Base-by-base conservation (phyloP, 1,284 basidiomycete species). In the Pterulicium gracile region DNA sequence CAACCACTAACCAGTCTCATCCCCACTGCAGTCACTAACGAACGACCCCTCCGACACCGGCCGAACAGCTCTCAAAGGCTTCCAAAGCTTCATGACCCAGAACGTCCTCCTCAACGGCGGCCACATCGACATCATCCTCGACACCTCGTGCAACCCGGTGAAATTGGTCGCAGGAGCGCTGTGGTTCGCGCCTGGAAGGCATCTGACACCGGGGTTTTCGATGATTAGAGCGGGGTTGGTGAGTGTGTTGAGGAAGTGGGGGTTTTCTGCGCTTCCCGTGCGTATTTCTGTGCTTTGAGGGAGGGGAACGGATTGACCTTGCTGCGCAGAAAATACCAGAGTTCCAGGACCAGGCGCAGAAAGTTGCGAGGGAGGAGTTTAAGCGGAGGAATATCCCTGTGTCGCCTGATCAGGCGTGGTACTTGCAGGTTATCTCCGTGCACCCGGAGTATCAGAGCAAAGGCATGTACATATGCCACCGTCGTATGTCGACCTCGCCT, bases 41-140 rank as follows among this genome's bases (percentile, higher is more conserved):
- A 39, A 39, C 19, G 36, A 39, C 36, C 7, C 36, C 5, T 39
- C 36, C n/a, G 36, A 39, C 19, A 39, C n/a, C 15, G 36, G 36
- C 19, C 36, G 36, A 7, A 4, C 4, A 18, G 36, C 36, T 17
- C 15, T 39, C n/a, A 39, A 39, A 39, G 36, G 36, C 5, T 39
- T 39, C 36, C 36, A 39, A 39, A 4, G n/a, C 15, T 39, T 39
- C 36, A 10, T 39, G 36, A 39, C 36, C n/a, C 36, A 39, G 36
- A 39, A 39, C 36, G 15, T 39, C 15, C n/a, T 39, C 19, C 36
- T 39, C 7, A 39, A 39, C 19, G 36, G 36, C 7, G 36, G 36
- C 5, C 36, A 39, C 19, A 39, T 39, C 15, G 36, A 39, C 15
- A 18, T 39, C 5, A 39, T 39, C 15, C n/a, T 39, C 4, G 36